These are phyloP conservation scores for Teunomyces kruisii DNA, from an alignment of 805 yeast species.

Conservation along the genomic window DNA sequence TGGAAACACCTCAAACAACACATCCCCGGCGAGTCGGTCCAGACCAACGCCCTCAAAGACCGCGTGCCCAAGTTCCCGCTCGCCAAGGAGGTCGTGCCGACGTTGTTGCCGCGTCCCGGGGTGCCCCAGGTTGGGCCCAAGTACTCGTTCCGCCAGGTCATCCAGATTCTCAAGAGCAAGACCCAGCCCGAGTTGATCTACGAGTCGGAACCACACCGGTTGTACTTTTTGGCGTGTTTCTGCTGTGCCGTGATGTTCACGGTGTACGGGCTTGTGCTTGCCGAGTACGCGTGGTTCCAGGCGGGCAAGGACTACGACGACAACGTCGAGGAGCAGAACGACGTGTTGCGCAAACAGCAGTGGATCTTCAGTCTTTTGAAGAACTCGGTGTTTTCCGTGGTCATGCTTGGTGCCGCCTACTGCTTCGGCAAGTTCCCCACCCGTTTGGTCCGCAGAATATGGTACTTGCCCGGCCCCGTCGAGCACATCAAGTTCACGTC, in stretches of 20 bases:
- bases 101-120: constrained; percentile 71
- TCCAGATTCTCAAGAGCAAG: constrained; percentile 53
- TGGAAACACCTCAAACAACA: constrained; percentile 46
- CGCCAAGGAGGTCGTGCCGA: constrained; percentile 61
- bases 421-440: constrained; percentile 53
- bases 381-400: constrained; percentile 27
- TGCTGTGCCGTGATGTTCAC: constrained; percentile 68
- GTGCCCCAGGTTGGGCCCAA: constrained; percentile 69
- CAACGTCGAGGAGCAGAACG: constrained; percentile 48
- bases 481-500: constrained; percentile 65
- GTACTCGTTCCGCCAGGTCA: constrained; percentile 59
- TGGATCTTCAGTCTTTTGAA: constrained; percentile 31
- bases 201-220: constrained; percentile 80
- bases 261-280: constrained; percentile 62
- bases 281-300: constrained; percentile 55
- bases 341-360: constrained; percentile 41
- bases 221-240: constrained; percentile 69
- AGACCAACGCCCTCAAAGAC: constrained; percentile 48
- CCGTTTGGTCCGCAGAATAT: constrained; percentile 69
- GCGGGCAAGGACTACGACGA: constrained; percentile 52
- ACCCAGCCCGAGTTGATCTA: constrained; percentile 70
- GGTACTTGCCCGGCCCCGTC: constrained; percentile 64
- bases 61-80: constrained; percentile 68
- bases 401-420: constrained; percentile 30
- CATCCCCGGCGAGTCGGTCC: constrained; percentile 55